phyloP scores from a whole-genome alignment of 768 basidiomycete genomes.

The Psilocybe tampanensis region DNA sequence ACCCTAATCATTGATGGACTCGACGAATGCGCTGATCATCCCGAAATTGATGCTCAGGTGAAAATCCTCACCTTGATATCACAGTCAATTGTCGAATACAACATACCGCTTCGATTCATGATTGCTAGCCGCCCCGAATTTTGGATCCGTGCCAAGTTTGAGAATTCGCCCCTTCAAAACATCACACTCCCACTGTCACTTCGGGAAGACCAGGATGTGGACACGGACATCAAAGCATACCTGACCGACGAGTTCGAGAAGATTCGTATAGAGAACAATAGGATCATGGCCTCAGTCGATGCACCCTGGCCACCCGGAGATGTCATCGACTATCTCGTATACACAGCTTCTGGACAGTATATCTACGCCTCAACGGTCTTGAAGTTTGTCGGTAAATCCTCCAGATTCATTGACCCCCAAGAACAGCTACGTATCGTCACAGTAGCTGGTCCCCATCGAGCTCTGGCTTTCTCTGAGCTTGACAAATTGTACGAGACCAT shows the following conservation, averaged over 20 bases:
- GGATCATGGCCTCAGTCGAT: neutral
- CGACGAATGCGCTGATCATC: neutral
- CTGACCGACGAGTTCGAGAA: neutral
- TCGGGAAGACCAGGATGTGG: neutral
- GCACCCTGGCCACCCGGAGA: neutral
- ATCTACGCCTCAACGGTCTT: neutral
- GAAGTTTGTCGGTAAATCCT: neutral
- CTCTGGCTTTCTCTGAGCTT: neutral
- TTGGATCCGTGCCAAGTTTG: neutral
- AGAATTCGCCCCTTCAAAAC: neutral
- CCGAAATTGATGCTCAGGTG: neutral
- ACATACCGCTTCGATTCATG: neutral
- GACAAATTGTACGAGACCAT: neutral
- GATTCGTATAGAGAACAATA: neutral
- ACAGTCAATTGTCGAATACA: neutral
- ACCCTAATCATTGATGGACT: neutral
- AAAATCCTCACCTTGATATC: neutral
- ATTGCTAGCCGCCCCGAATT: conserved; percentile 1
- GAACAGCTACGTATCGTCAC: neutral
- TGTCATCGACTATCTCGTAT: neutral
- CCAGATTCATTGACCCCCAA: neutral
- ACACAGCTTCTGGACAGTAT: neutral
- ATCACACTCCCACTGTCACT: neutral
- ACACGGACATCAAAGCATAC: neutral
- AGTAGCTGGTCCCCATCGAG: neutral